Conservation (phyloP, 345 rosid genomes). For the Lenwebbia sp. region DNA sequence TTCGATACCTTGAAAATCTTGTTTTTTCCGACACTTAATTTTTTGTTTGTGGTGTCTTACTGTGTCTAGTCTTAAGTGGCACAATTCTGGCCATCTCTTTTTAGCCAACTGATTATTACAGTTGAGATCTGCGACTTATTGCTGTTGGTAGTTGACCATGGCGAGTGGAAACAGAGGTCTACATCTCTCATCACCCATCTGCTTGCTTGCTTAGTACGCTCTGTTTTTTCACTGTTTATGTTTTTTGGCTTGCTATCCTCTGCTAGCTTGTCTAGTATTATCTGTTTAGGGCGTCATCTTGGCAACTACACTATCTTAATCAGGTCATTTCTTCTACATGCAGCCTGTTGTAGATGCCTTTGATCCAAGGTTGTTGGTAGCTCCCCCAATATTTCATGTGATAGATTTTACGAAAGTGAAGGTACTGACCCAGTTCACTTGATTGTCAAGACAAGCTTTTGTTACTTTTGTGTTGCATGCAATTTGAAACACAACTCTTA, state of each 20-base stretch:
- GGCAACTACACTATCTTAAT: slow-evolving; percentile 1
- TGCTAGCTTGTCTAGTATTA: not conserved
- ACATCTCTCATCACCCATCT: not conserved
- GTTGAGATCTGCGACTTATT: not conserved
- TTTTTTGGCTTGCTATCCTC: not conserved
- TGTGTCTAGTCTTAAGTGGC: not conserved
- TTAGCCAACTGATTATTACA: not conserved
- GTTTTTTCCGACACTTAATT: not conserved
- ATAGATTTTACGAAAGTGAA: slow-evolving; percentile 67
- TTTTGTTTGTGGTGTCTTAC: not conserved
- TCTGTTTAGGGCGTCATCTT: not conserved
- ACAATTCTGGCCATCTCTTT: not conserved
- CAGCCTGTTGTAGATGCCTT: slow-evolving; percentile 99
- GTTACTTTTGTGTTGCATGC: not conserved
- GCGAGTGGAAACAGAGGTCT: not conserved
- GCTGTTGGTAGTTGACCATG: not conserved
- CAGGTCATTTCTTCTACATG: slow-evolving; percentile 1
- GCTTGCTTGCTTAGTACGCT: not conserved
- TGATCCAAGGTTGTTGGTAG: slow-evolving; percentile 94
- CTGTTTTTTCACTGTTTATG: not conserved
- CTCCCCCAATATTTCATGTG: slow-evolving; percentile 54
- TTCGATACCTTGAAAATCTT: not conserved
- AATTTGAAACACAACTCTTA: not conserved
- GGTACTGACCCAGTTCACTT: slow-evolving; percentile 25
- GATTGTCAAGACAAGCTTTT: not conserved